These are phyloP conservation scores for Macrophomina pseudophaseolina DNA, from an alignment of 2,329 filamentous ascomycete genomes.

Conservation along the genomic window DNA sequence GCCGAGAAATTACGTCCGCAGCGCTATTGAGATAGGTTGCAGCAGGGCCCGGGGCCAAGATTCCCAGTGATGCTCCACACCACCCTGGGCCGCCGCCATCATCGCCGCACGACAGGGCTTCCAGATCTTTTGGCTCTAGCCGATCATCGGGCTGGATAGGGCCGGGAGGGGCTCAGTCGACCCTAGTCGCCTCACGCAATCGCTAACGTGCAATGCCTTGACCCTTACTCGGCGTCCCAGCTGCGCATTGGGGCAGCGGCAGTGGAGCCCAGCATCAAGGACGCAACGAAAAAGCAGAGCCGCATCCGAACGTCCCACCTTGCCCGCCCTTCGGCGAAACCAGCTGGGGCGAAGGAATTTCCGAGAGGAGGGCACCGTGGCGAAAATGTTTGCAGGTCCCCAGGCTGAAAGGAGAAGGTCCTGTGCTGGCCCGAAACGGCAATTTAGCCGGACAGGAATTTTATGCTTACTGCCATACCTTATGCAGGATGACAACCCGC, in stretches of 20 bases:
- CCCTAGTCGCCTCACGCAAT: not conserved
- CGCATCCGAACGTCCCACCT: not conserved
- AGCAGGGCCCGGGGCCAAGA: not conserved
- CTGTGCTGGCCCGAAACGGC: not conserved
- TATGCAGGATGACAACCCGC: not conserved
- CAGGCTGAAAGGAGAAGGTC: slow-evolving; percentile 13
- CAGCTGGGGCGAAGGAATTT: not conserved
- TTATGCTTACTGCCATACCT: slow-evolving; percentile 15
- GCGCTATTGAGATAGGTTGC: not conserved
- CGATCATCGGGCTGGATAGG: not conserved
- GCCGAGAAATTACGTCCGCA: slow-evolving; percentile 16
- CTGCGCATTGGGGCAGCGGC: not conserved
- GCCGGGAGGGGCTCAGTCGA: not conserved
- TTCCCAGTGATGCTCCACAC: not conserved
- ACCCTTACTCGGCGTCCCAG: not conserved
- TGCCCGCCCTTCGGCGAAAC: not conserved
- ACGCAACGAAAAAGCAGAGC: not conserved
- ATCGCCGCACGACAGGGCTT: not conserved
- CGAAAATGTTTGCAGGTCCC: not conserved
- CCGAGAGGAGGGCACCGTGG: not conserved
- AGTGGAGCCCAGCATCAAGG: not conserved
- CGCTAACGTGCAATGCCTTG: not conserved
- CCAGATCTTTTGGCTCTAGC: not conserved
- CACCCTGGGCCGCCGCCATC: not conserved
- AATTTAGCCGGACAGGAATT: not conserved